Percentiles rank a stretch among this genome's conserved stretches.
Evolutionary conservation across 208 protist genomes (phyloP).

Genomic region (Leptomonas seymouri): DNA sequence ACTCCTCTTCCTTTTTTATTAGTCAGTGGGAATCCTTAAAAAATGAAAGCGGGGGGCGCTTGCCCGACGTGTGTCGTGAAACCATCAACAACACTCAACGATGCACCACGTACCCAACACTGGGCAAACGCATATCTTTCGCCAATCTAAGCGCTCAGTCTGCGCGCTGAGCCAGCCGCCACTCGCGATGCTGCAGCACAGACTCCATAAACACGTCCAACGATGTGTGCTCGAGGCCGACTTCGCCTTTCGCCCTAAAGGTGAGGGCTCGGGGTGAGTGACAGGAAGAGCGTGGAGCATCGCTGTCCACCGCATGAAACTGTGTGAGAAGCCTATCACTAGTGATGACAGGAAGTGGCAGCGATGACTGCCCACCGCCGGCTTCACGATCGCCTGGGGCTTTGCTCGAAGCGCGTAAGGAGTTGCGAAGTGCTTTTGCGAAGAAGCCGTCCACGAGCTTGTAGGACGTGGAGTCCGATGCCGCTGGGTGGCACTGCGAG

Average conservation of each 20-base stretch:
- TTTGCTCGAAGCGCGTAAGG: neutral
- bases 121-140: neutral
- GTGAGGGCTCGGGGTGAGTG: neutral
- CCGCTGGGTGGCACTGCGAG: neutral
- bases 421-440: conserved; percentile 42
- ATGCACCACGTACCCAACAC: no score
- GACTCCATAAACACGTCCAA: conserved; percentile 27
- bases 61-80: no score
- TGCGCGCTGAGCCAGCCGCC: neutral
- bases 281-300: neutral
- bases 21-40: neutral
- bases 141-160: neutral
- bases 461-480: conserved; percentile 11
- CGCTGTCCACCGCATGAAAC: conserved; percentile 9
- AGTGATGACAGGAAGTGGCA: conserved; percentile 18
- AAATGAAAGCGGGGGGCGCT: neutral
- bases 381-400: neutral
- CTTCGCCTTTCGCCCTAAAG: neutral
- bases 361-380: neutral
- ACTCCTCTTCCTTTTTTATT: no score
- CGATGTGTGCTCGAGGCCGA: neutral
- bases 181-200: conserved; percentile 23
- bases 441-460: conserved; percentile 69
- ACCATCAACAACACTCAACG: no score
- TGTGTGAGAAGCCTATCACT: conserved; percentile 23